Base-by-base conservation (phyloP, 352 stramenopile species). In the Globisporangium nagaii region DNA sequence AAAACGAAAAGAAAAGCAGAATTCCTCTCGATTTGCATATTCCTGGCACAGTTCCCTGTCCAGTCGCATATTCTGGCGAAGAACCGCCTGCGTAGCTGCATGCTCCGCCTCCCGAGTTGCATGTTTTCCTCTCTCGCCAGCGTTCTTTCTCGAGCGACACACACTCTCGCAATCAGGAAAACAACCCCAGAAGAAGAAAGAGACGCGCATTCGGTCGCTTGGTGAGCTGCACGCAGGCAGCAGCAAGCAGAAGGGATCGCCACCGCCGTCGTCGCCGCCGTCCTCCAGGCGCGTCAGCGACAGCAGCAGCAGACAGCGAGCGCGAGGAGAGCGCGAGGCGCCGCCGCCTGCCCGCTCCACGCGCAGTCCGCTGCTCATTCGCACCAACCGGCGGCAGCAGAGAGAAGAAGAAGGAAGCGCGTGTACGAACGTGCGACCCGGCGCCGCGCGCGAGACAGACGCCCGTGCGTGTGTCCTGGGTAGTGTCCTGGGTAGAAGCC, bases 171-270 rank as follows among this genome's bases (percentile, higher is more conserved):
- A n/a, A n/a, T n/a, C n/a, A n/a, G n/a, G n/a, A n/a, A n/a, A n/a
- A n/a, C 28, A 40, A 25, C 45, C 24, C 17, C 15, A 44, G 25
- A 49, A 24, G 40, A 46, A 46, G 40, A 46, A 46, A 46, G 22
- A 46, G 40, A 19, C 40, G 20, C 40, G 40, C 20, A 30, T 22
- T 30, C 27, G 40, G 17, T 41, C 13, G 10, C 36, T 22, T 22
- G 13, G 17, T 41, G 36, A 15, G 22, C 10, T 15, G 22, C 36
- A 22, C n/a, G 36, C n/a, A n/a, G n/a, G n/a, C n/a, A n/a, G n/a
- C n/a, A n/a, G n/a, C n/a, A 48, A 48, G 42, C 42, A 8, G 42
- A 48, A 25, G 34, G 42, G 34, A 48, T n/a, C n/a, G n/a, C n/a
- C n/a, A n/a, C n/a, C n/a, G n/a, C n/a, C n/a, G 42, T 19, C 35